Base-by-base conservation (phyloP, 2,329 filamentous ascomycete genomes). In the Mollisia scopiformis region DNA sequence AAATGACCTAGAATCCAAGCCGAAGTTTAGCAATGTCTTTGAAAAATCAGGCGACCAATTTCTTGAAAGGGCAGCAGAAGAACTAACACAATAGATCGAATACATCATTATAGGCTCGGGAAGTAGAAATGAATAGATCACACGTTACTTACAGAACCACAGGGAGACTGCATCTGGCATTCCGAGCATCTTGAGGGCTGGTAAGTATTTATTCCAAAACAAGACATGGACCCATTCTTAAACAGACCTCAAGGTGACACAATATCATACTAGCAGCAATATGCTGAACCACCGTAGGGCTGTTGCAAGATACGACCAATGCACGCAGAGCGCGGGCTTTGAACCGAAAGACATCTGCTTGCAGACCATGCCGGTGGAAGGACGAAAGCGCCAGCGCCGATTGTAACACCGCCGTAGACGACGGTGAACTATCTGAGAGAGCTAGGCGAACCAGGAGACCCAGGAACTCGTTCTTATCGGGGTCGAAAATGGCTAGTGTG, bases 181-280 rank as follows among this genome's bases (percentile, higher is more conserved):
- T 57, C 53, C 64, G 28, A 65, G 55, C 64, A 66, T 63, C 64
- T 66, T 51, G 35, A 63, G 62, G 33, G 39, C 60, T 59, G n/a
- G 58, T 66, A 19, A 66, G 62, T 63, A 52, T 49, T 63, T 57
- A 53, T 56, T 57, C 49, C n/a, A 43, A 60, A 63, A n/a, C 6
- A 11, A 55, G 52, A 60, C 43, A 59, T 53, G 61, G 27, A 62
- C 30, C 47, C 43, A 61, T 27, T 49, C 57, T 63, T 41, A 50
- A 57, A 66, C 62, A 62, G 64, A 66, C 65, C 65, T 67, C 61
- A 66, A 65, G 59, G 54, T 67, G 65, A 61, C 65, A 66, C 58
- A 67, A 56, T 64, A 67, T 66, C 65, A 67, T 64, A 57, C 59
- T 57, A 28, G 65, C 65, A 27, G 63, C 65, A 66, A 66, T 62